A percentile compares a stretch with the other conserved stretches of the same genome.
Conservation (phyloP, 768 basidiomycete species). For the Boletellus emodensis region DNA sequence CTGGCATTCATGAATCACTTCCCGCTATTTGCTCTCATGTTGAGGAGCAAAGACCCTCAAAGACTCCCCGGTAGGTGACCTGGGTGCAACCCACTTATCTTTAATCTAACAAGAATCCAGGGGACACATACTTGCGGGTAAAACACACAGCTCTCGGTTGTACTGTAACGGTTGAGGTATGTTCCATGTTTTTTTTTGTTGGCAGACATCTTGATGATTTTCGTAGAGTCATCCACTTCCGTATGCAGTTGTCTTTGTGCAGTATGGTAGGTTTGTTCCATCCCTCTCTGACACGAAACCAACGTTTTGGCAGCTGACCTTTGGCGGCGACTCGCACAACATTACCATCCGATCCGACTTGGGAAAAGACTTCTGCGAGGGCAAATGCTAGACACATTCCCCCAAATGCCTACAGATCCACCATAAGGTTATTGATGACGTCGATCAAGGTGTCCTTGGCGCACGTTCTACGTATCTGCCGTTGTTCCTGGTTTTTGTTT, state of each 20-base stretch:
- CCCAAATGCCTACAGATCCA: slow-evolving; percentile 18
- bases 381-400: slow-evolving; percentile 47
- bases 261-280: slow-evolving; percentile 43
- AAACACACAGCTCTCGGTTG: slow-evolving; percentile 26
- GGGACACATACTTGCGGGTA: slow-evolving; percentile 25
- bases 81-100: background rate
- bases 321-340: slow-evolving; percentile 45
- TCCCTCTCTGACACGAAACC: background rate
- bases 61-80: slow-evolving; percentile 65
- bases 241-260: slow-evolving; percentile 49
- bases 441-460: slow-evolving; percentile 12
- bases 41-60: slow-evolving; percentile 78
- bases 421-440: slow-evolving; percentile 3
- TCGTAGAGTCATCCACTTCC: slow-evolving; percentile 52
- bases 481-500: slow-evolving; percentile 13
- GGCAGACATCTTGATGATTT: background rate
- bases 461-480: slow-evolving; percentile 28
- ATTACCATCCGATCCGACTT: slow-evolving; percentile 59
- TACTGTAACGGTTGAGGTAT: slow-evolving; percentile 20
- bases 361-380: slow-evolving; percentile 47
- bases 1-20: slow-evolving; percentile 88
- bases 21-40: slow-evolving; percentile 83
- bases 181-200: background rate
- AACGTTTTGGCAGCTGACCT: slow-evolving; percentile 39
- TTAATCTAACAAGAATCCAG: slow-evolving; percentile 10